Conservation (phyloP, 768 basidiomycete species). For the Lactarius trivialis region DNA sequence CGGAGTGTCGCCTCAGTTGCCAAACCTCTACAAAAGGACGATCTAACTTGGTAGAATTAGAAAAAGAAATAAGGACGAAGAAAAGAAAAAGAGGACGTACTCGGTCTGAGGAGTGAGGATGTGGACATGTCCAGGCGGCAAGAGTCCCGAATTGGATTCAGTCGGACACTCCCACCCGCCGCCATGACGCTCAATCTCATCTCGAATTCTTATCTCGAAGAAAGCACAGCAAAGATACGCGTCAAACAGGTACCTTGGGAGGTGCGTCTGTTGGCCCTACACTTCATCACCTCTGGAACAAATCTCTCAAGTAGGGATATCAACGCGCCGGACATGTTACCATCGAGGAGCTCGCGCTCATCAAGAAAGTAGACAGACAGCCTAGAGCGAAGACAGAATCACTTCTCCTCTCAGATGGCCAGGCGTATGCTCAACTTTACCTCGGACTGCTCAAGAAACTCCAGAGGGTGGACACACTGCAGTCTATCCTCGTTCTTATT, state of each 20-base stretch:
- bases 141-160: slow-evolving; percentile 3
- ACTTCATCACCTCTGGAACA: not conserved
- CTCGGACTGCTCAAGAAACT: slow-evolving; percentile 84
- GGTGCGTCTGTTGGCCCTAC: slow-evolving; percentile 39
- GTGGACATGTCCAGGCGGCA: not conserved
- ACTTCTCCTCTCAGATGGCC: slow-evolving; percentile 74
- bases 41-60: not conserved
- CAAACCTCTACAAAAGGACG: slow-evolving; percentile 1
- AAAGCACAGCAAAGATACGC: slow-evolving; percentile 79
- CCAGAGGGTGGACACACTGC: slow-evolving; percentile 80
- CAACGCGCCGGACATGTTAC: slow-evolving; percentile 90
- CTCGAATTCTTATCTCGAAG: slow-evolving; percentile 79
- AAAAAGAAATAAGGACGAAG: not conserved
- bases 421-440: slow-evolving; percentile 80
- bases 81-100: not conserved
- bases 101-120: not conserved
- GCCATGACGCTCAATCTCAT: slow-evolving; percentile 72
- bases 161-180: not conserved
- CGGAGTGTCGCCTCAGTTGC: slow-evolving; percentile 16
- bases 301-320: slow-evolving; percentile 61
- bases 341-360: slow-evolving; percentile 74
- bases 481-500: slow-evolving; percentile 78
- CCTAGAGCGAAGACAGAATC: slow-evolving; percentile 67
- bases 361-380: slow-evolving; percentile 88
- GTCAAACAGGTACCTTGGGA: slow-evolving; percentile 95